These are phyloP conservation scores for Rhizopus delemar DNA, from an alignment of 371 early-diverging fungal species.

Conservation along the genomic window DNA sequence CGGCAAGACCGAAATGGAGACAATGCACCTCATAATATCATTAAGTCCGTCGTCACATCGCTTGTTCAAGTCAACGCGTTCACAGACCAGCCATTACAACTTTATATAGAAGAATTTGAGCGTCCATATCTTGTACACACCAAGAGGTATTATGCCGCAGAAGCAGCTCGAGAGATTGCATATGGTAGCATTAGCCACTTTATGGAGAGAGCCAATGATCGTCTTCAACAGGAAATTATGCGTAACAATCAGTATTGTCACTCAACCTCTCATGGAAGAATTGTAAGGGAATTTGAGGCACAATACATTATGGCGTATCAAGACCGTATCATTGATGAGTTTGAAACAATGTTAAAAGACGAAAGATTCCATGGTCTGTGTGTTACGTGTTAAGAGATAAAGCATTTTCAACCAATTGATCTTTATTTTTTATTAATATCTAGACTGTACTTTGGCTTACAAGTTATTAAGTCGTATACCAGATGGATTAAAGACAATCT, in stretches of 20 bases:
- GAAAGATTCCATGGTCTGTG: constrained; percentile 64
- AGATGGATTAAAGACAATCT: constrained; percentile 64
- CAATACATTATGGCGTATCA: constrained; percentile 76
- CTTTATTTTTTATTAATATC: background rate
- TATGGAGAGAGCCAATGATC: constrained; percentile 61
- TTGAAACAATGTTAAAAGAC: constrained; percentile 67
- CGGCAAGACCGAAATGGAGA: constrained; percentile 72
- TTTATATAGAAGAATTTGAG: constrained; percentile 85
- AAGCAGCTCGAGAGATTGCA: constrained; percentile 66
- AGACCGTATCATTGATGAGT: constrained; percentile 66
- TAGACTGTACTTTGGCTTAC: constrained; percentile 79
- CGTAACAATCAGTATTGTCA: constrained; percentile 65
- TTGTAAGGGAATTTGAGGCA: constrained; percentile 73
- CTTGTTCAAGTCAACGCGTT: constrained; percentile 70
- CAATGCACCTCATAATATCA: constrained; percentile 56
- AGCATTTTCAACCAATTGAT: too few species aligned
- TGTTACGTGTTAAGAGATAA: too few species aligned
- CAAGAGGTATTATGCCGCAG: constrained; percentile 70
- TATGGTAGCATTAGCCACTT: constrained; percentile 64
- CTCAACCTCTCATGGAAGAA: constrained; percentile 64
- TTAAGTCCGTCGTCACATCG: constrained; percentile 62
- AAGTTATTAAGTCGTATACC: constrained; percentile 63
- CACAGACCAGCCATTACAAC: constrained; percentile 66
- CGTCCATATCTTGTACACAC: constrained; percentile 70
- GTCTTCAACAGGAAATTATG: constrained; percentile 61